Evolutionary conservation across 2,329 filamentous ascomycete genomes (phyloP).

Genomic region (Pseudopyrenochaeta lycopersici): DNA sequence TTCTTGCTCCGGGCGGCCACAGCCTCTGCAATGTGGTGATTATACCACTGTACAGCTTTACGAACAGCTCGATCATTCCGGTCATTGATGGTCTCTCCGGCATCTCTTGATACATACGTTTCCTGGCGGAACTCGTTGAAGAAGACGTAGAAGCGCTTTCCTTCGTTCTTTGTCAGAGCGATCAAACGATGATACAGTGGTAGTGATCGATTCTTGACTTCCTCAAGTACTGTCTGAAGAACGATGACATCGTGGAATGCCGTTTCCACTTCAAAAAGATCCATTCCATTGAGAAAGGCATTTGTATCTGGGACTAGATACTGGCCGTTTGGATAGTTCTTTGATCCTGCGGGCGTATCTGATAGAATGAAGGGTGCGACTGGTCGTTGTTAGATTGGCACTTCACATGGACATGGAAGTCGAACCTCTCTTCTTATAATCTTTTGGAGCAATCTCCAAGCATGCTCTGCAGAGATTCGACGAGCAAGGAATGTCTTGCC

Average conservation of each 20-base stretch:
- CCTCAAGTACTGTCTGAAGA: constrained; percentile 94
- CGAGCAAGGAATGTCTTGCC: constrained; percentile 96
- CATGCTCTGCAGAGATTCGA: constrained; percentile 86
- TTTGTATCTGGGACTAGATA: constrained; percentile 98
- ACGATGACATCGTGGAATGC: constrained; percentile 98
- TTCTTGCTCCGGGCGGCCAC: constrained; percentile 62
- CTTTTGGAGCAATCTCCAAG: constrained; percentile 75
- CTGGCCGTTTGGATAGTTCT: constrained; percentile 83
- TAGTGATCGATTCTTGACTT: constrained; percentile 90
- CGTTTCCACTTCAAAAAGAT: constrained; percentile 90
- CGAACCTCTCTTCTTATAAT: constrained; percentile 80
- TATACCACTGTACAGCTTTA: constrained; percentile 88
- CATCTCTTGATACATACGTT: constrained; percentile 79
- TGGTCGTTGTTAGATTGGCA: constrained; percentile 50
- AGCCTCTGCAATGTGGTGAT: constrained; percentile 76
- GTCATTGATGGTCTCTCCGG: constrained; percentile 91
- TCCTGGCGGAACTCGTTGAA: constrained; percentile 98
- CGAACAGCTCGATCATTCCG: constrained; percentile 93
- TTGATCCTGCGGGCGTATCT: constrained; percentile 84
- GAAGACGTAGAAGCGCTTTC: constrained; percentile 98
- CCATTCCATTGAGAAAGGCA: constrained; percentile 93
- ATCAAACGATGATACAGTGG: constrained; percentile 95
- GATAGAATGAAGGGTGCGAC: constrained; percentile 87
- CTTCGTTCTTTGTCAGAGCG: constrained; percentile 89
- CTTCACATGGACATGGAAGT: constrained; percentile 11